phyloP scores from a whole-genome alignment of 2,329 filamentous ascomycete species.

The Fusarium setosum region DNA sequence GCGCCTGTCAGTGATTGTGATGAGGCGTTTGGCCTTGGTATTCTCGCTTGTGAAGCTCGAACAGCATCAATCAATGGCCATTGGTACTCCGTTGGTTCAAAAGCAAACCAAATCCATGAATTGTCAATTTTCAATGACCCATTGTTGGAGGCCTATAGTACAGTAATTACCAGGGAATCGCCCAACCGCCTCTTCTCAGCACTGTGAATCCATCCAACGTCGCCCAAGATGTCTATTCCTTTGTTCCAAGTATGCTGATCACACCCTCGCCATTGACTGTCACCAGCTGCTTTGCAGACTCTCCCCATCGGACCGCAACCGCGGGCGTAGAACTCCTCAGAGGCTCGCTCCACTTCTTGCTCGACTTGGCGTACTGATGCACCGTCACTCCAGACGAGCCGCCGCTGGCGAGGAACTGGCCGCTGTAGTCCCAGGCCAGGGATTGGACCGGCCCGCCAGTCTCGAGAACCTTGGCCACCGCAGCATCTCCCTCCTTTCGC shows the following conservation, averaged over 20 bases:
- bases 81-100: not conserved
- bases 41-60: not conserved
- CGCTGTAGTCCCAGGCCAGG: slow-evolving; percentile 92
- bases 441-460: slow-evolving; percentile 81
- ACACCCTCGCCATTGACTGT: slow-evolving; percentile 80
- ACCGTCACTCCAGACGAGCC: slow-evolving; percentile 86
- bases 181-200: slow-evolving; percentile 9
- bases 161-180: slow-evolving; percentile 31
- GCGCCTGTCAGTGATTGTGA: slow-evolving; percentile 1
- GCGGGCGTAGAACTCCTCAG: slow-evolving; percentile 80
- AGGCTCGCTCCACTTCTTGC: slow-evolving; percentile 90
- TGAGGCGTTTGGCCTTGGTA: not conserved
- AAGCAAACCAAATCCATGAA: slow-evolving; percentile 22
- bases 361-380: slow-evolving; percentile 87
- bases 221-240: slow-evolving; percentile 52
- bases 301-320: slow-evolving; percentile 81
- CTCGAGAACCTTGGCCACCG: slow-evolving; percentile 85
- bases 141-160: slow-evolving; percentile 33
- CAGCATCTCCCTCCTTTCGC: slow-evolving; percentile 87
- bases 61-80: not conserved
- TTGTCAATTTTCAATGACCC: slow-evolving; percentile 39
- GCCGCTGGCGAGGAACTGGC: slow-evolving; percentile 88
- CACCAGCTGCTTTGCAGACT: slow-evolving; percentile 78
- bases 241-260: slow-evolving; percentile 74
- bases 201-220: slow-evolving; percentile 16